A percentile compares a stretch with the other conserved stretches of the same genome.
These are phyloP conservation scores for Candida bentonensis DNA, from an alignment of 805 yeast genomes.

Conservation along the genomic window DNA sequence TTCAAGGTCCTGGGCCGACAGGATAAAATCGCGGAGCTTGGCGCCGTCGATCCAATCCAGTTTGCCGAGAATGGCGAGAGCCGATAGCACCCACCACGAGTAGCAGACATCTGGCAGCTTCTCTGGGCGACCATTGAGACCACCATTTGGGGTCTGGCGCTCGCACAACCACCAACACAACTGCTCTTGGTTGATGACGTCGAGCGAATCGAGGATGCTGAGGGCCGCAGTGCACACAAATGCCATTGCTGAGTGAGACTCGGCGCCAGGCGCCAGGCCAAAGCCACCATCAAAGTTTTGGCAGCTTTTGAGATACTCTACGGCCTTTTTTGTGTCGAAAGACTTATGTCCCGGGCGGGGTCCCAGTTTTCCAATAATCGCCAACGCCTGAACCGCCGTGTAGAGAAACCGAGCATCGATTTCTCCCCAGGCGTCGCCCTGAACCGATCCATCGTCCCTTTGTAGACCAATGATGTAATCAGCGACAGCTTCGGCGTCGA, in stretches of 20 bases:
- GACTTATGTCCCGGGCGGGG: constrained; percentile 25
- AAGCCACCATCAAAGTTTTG: constrained; percentile 92
- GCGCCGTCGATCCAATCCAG: constrained; percentile 65
- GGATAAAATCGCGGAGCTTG: constrained; percentile 51
- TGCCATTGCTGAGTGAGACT: constrained; percentile 71
- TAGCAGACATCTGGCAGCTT: constrained; percentile 96
- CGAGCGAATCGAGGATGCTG: constrained; percentile 49
- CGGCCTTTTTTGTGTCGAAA: constrained; percentile 43
- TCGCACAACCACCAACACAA: constrained; percentile 80
- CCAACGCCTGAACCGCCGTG: constrained; percentile 60
- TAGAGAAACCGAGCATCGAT: constrained; percentile 86
- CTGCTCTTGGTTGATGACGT: constrained; percentile 28
- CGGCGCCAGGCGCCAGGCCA: constrained; percentile 90
- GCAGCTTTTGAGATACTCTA: constrained; percentile 50
- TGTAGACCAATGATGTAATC: constrained; percentile 30
- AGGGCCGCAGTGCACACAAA: constrained; percentile 77
- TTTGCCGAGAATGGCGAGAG: constrained; percentile 50
- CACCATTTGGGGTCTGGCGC: constrained; percentile 77
- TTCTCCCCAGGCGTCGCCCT: constrained; percentile 87
- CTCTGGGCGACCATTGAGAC: constrained; percentile 92
- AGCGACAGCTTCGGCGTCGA: constrained; percentile 24
- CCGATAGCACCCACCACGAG: constrained; percentile 91
- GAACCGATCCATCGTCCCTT: constrained; percentile 54
- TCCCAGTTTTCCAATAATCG: constrained; percentile 49
- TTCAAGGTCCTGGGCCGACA: constrained; percentile 60